These are phyloP conservation scores for Cladophialophora psammophila DNA, from an alignment of 2,329 filamentous ascomycete genomes.

Conservation along the genomic window DNA sequence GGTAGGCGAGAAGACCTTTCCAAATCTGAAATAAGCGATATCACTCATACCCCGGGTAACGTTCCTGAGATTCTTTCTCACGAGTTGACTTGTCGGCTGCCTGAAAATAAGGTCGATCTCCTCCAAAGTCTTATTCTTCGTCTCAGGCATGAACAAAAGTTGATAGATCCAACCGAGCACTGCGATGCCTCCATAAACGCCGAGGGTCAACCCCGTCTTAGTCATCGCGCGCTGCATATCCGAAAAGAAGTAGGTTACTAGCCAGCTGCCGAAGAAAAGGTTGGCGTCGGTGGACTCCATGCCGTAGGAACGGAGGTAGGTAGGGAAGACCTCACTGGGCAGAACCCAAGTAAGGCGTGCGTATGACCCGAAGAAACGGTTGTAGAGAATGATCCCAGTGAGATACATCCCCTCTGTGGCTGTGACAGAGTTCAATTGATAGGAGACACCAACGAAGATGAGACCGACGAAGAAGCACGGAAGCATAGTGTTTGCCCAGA, in stretches of 20 bases:
- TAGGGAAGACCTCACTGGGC: slow-evolving; percentile 74
- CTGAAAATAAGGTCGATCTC: slow-evolving; percentile 47
- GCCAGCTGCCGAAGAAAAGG: slow-evolving; percentile 74
- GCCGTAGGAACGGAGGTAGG: slow-evolving; percentile 74
- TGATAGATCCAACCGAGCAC: slow-evolving; percentile 75
- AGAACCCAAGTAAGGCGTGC: slow-evolving; percentile 71
- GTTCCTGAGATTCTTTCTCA: slow-evolving; percentile 63
- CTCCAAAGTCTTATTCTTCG: slow-evolving; percentile 56
- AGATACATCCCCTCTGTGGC: slow-evolving; percentile 69
- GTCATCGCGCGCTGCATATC: slow-evolving; percentile 74
- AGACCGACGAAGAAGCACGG: slow-evolving; percentile 75
- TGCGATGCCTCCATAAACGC: slow-evolving; percentile 78
- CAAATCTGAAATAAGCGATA: slow-evolving; percentile 52
- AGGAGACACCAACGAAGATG: slow-evolving; percentile 69
- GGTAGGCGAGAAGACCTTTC: slow-evolving; percentile 56
- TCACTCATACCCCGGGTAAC: slow-evolving; percentile 55
- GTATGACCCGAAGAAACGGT: slow-evolving; percentile 72
- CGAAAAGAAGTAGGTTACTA: slow-evolving; percentile 78
- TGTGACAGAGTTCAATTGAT: slow-evolving; percentile 62
- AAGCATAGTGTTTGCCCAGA: slow-evolving; percentile 77
- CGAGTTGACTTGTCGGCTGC: slow-evolving; percentile 68
- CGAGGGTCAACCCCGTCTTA: slow-evolving; percentile 69
- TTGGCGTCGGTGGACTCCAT: slow-evolving; percentile 75
- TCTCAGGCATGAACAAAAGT: slow-evolving; percentile 60
- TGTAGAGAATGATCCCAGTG: slow-evolving; percentile 71